A percentile compares a stretch with the other conserved stretches of the same genome.
These are phyloP conservation scores for Neofusicoccum parvum DNA, from an alignment of 2,329 filamentous ascomycete species.

Conservation along the genomic window DNA sequence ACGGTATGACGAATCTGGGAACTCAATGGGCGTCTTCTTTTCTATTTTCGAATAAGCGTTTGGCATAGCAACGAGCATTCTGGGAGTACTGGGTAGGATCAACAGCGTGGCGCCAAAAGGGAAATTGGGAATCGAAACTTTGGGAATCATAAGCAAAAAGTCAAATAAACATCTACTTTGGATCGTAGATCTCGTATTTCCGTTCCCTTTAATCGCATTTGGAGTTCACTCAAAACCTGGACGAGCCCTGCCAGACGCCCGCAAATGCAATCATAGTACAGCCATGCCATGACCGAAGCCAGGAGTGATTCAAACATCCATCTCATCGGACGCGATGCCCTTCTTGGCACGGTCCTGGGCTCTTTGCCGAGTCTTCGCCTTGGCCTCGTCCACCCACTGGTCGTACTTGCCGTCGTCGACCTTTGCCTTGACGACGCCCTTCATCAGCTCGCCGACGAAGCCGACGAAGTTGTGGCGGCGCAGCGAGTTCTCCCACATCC, in stretches of 20 bases:
- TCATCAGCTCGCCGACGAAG: conserved; percentile 87
- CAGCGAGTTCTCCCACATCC: conserved; percentile 94
- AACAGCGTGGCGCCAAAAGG: background rate
- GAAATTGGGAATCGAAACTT: background rate
- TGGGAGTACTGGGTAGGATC: background rate
- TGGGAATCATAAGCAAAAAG: background rate
- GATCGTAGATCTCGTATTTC: background rate
- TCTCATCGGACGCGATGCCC: conserved; percentile 37
- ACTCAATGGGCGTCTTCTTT: background rate
- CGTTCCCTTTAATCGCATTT: background rate
- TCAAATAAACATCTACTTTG: background rate
- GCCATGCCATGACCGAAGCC: too few relatives aligned
- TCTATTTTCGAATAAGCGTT: background rate
- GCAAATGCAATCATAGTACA: conserved; percentile 3
- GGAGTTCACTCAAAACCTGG: background rate
- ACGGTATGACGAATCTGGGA: background rate
- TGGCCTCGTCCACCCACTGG: conserved; percentile 71
- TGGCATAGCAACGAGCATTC: background rate
- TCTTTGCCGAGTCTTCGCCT: conserved; percentile 57
- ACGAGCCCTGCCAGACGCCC: conserved; percentile 1
- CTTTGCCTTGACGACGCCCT: conserved; percentile 79
- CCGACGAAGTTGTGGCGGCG: conserved; percentile 94
- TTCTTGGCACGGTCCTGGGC: conserved; percentile 49
- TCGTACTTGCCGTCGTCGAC: conserved; percentile 70
- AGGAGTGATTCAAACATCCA: background rate